Percentiles rank a stretch among this genome's conserved stretches.
Conservation (phyloP, 345 rosid species). For the Durio zibethinus region DNA sequence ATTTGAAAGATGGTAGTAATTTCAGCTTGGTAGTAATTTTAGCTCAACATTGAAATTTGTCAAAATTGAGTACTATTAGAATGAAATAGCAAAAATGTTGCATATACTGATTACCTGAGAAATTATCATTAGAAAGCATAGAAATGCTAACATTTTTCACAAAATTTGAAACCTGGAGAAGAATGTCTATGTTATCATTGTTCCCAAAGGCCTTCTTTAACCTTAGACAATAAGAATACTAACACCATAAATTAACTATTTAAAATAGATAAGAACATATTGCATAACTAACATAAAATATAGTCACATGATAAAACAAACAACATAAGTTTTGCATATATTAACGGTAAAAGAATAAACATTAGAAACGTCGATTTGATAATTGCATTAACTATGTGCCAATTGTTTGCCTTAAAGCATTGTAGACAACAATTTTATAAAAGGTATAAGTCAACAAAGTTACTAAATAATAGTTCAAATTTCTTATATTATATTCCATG, state of each 20-base stretch:
- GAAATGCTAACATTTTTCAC: slow-evolving; percentile 53
- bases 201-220: slow-evolving; percentile 43
- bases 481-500: background rate
- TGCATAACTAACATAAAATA: slow-evolving; percentile 3
- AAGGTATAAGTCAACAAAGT: background rate
- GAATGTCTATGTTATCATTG: slow-evolving; percentile 35
- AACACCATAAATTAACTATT: background rate
- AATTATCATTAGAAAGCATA: slow-evolving; percentile 71
- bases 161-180: slow-evolving; percentile 63
- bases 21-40: background rate
- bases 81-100: slow-evolving; percentile 1
- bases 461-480: background rate
- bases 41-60: background rate
- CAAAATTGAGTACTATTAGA: background rate
- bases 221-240: slow-evolving; percentile 42
- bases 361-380: background rate
- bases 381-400: background rate
- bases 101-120: slow-evolving; percentile 49
- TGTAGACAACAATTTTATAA: background rate
- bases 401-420: background rate
- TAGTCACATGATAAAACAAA: background rate
- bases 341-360: background rate
- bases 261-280: slow-evolving; percentile 1
- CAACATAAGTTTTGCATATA: background rate
- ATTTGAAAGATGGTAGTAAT: background rate